Evolutionary conservation across 164 flowering plant genomes (phyloP).

Genomic region (Cinnamomum micranthum): DNA sequence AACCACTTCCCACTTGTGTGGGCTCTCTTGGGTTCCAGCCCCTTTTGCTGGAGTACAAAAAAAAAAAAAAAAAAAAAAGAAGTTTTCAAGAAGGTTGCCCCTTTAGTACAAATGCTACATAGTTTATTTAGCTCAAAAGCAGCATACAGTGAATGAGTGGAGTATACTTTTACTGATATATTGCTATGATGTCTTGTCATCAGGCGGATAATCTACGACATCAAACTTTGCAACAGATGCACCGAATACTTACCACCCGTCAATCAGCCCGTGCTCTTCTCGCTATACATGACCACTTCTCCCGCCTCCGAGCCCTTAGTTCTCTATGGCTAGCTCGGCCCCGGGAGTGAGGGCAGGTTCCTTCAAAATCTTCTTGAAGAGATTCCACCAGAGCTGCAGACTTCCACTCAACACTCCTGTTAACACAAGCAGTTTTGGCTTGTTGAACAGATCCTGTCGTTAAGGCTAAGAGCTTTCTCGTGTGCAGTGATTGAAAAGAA

Average conservation of each 20-base stretch:
- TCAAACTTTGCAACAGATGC: slow-evolving; percentile 74
- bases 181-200: neutral
- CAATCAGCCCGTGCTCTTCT: slow-evolving; percentile 84
- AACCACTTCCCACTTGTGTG: no score
- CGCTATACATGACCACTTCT: slow-evolving; percentile 58
- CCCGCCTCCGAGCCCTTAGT: slow-evolving; percentile 69
- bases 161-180: neutral
- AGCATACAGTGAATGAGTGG: neutral
- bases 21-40: no score
- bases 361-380: neutral
- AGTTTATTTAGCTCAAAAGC: no score
- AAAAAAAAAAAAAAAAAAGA: no score
- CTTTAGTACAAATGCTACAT: no score
- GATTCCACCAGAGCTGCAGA: neutral
- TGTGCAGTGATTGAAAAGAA: neutral
- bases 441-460: neutral
- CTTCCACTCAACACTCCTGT: neutral
- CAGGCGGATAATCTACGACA: slow-evolving; percentile 78
- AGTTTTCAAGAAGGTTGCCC: no score
- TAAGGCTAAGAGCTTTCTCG: neutral
- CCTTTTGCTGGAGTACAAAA: no score
- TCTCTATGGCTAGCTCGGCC: slow-evolving; percentile 82
- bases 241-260: slow-evolving; percentile 61
- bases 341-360: slow-evolving; percentile 32
- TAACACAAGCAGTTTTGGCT: neutral